A percentile compares a stretch with the other conserved stretches of the same genome.
Conservation (phyloP, 2,329 filamentous ascomycete species). For the Colletotrichum sublineola region DNA sequence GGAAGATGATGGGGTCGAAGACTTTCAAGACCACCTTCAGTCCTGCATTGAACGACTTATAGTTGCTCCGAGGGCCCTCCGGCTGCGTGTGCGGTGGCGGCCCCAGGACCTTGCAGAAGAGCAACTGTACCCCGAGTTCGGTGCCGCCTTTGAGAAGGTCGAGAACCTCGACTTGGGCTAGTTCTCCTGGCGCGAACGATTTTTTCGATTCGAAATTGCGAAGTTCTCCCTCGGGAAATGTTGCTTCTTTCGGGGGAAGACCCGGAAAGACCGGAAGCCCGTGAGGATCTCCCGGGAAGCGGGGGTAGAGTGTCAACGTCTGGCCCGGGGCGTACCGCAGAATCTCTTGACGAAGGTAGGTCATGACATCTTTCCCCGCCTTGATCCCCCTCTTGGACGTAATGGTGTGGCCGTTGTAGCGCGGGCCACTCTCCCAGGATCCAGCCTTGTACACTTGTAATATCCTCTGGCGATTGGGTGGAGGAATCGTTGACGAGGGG, state of each 20-base stretch:
- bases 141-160: neutral
- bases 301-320: neutral
- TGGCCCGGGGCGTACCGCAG: neutral
- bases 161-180: neutral
- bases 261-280: neutral
- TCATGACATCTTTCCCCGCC: accelerated
- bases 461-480: no score
- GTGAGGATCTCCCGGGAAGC: neutral
- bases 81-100: neutral
- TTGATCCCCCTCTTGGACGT: neutral
- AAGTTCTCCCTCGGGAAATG: neutral
- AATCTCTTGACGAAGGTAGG: neutral
- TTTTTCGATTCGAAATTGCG: neutral
- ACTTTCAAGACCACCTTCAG: neutral
- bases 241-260: neutral
- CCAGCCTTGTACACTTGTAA: no score
- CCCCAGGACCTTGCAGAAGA: neutral
- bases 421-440: accelerated
- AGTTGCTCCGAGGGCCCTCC: accelerated
- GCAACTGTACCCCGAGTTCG: neutral
- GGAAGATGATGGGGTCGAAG: neutral
- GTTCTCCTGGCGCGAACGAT: accelerated
- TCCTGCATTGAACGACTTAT: neutral
- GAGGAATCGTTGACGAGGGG: neutral
- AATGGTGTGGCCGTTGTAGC: neutral